Base-by-base conservation (phyloP, 441 rosid species). In the Brassica balearica region DNA sequence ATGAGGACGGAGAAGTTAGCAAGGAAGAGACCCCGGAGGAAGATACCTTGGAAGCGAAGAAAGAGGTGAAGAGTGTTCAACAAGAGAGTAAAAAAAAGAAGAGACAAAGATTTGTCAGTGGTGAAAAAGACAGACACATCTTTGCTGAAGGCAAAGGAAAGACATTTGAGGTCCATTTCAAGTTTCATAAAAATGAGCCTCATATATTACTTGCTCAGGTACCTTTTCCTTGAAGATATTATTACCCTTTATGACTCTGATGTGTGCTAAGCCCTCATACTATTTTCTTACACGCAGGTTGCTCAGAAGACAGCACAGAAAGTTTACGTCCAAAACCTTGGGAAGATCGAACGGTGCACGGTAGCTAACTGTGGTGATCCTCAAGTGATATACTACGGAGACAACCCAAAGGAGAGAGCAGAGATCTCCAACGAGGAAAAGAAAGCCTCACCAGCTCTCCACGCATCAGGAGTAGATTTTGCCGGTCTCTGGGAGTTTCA, bases 201-300 rank as follows among this genome's bases (percentile, higher is more conserved):
- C 95, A 93, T 77, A 82, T 93, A 62, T 86, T 96, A 64, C 91
- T 94, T 75, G 88, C 94, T 20, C 95, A 96, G 99, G 98, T 96
- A 88, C 41, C 70, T 69, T 67, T 66, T 53, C 14, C 9, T 65
- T 53, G 0, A 74, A 75, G 58, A 65, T 75, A 19, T 12, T 43
- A 0, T 41, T 10, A 41, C 48, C 14, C 27, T 73, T 66, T 25
- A 72, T 36, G 38, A 41, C 67, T 74, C 64, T 63, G 32, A 68
- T 36, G n/a, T 1, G 56, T 66, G 71, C 68, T 65, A 43, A 43
- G 15, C 43, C 15, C 73, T 78, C 23, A 78, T 61, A 34, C 3
- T 3, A 0, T 9, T 62, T 71, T 69, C 14, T 19, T 1, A 19
- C 27, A 11, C 77, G 81, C 73, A 94, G 98, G 87, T 96, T 86